A percentile compares a stretch with the other conserved stretches of the same genome.
Conservation (phyloP, 805 yeast genomes). For the Candida boidinii region DNA sequence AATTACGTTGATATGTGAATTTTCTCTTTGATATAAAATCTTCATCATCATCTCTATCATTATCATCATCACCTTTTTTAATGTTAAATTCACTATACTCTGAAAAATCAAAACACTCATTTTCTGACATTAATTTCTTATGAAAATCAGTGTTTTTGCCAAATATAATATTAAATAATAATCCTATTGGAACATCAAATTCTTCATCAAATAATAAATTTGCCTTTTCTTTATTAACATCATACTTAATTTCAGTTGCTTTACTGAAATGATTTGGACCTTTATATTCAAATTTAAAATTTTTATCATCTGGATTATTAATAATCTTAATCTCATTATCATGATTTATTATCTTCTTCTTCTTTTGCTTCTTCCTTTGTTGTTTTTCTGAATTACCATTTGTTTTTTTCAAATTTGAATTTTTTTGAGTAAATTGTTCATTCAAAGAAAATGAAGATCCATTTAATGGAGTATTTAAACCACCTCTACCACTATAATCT, state of each 20-base stretch:
- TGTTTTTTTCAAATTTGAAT: too few relatives aligned
- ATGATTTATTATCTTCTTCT: constrained; percentile 13
- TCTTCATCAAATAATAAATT: constrained; percentile 39
- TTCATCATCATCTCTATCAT: constrained; percentile 29
- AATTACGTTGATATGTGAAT: constrained; percentile 64
- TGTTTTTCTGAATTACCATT: neutral
- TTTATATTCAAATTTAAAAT: constrained; percentile 14
- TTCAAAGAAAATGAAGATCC: too few relatives aligned
- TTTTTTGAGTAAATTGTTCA: too few relatives aligned
- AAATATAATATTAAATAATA: constrained; percentile 60
- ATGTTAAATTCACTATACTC: constrained; percentile 27
- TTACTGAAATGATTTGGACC: constrained; percentile 10
- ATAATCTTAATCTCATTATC: constrained; percentile 18
- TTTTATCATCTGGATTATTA: constrained; percentile 10
- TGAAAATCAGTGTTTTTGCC: constrained; percentile 46
- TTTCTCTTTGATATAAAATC: constrained; percentile 40
- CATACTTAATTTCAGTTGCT: constrained; percentile 43
- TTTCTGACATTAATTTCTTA: constrained; percentile 28
- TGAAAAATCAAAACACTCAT: constrained; percentile 39
- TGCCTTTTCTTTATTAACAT: constrained; percentile 39
- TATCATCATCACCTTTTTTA: constrained; percentile 28
- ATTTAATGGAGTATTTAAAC: too few relatives aligned
- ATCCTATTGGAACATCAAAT: constrained; percentile 69
- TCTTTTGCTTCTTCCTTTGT: constrained; percentile 14
- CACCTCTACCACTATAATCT: too few relatives aligned